These are phyloP conservation scores for Trichophyton equinum DNA, from an alignment of 2,329 filamentous ascomycete species.

Conservation along the genomic window DNA sequence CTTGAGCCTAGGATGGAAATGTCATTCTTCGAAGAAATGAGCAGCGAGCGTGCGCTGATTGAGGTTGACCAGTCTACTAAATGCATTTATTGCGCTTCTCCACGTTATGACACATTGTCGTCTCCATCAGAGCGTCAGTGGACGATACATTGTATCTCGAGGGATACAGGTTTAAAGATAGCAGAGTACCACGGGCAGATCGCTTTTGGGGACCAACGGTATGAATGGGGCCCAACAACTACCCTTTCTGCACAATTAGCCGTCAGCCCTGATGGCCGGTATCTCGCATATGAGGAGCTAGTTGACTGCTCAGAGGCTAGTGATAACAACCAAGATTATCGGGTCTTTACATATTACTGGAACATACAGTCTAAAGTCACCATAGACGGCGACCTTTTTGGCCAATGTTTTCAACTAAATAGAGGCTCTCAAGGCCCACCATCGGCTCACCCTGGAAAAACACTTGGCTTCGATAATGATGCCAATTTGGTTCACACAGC, in stretches of 20 bases:
- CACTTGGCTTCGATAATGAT: background rate
- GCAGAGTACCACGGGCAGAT: background rate
- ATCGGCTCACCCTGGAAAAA: no score
- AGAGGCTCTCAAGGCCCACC: background rate
- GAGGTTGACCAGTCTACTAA: background rate
- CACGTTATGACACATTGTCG: background rate
- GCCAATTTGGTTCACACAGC: background rate
- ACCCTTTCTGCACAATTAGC: background rate
- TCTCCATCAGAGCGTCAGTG: background rate
- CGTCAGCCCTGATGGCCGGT: background rate
- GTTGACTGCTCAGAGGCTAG: background rate
- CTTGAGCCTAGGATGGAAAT: background rate
- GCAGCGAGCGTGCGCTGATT: background rate
- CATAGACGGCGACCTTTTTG: background rate
- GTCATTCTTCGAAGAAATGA: background rate
- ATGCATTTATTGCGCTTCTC: background rate
- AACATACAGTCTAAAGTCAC: background rate
- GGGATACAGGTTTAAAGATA: background rate
- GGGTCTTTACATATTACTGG: background rate
- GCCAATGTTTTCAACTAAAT: background rate
- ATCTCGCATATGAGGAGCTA: background rate
- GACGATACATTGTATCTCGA: background rate
- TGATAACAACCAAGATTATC: background rate
- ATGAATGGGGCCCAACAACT: background rate
- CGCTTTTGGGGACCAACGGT: background rate